These are phyloP conservation scores for Suillus clintonianus DNA, from an alignment of 768 basidiomycete species.

Conservation along the genomic window DNA sequence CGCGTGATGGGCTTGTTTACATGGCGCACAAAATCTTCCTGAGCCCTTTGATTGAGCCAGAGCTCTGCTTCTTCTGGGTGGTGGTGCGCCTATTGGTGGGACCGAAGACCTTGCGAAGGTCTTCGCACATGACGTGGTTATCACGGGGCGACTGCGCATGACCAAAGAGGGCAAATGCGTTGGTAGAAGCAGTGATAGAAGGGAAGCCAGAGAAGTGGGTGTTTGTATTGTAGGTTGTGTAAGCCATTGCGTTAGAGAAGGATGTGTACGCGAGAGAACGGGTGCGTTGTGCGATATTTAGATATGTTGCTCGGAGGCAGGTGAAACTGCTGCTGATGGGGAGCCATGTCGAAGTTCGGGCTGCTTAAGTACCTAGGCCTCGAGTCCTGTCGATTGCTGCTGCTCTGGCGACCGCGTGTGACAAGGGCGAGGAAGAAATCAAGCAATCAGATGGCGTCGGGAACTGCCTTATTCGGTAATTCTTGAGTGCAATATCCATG, in stretches of 20 bases:
- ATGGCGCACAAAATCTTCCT: constrained; percentile 12
- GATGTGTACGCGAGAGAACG: neutral
- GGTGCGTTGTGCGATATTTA: constrained; percentile 2
- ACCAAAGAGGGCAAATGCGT: constrained; percentile 39
- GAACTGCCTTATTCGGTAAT: constrained; percentile 10
- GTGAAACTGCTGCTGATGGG: neutral
- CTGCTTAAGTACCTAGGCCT: constrained; percentile 11
- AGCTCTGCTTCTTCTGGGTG: constrained; percentile 10
- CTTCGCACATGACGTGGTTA: constrained; percentile 39
- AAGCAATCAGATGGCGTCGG: neutral
- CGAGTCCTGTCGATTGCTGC: neutral
- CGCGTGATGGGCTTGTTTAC: neutral
- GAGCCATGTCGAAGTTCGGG: neutral
- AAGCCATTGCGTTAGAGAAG: constrained; percentile 27
- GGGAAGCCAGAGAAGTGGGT: constrained; percentile 23
- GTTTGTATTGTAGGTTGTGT: constrained; percentile 19
- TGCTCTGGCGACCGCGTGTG: constrained; percentile 4
- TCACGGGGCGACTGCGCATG: constrained; percentile 40
- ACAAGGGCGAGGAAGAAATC: constrained; percentile 8
- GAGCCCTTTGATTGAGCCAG: constrained; percentile 9
- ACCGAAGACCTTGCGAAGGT: constrained; percentile 33
- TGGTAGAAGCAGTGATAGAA: constrained; percentile 30
- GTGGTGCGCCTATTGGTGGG: constrained; percentile 9
- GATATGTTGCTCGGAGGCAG: constrained; percentile 4
- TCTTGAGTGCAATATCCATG: neutral